These are phyloP conservation scores for Phytophthora pistaciae DNA, from an alignment of 352 stramenopile genomes.

Conservation along the genomic window DNA sequence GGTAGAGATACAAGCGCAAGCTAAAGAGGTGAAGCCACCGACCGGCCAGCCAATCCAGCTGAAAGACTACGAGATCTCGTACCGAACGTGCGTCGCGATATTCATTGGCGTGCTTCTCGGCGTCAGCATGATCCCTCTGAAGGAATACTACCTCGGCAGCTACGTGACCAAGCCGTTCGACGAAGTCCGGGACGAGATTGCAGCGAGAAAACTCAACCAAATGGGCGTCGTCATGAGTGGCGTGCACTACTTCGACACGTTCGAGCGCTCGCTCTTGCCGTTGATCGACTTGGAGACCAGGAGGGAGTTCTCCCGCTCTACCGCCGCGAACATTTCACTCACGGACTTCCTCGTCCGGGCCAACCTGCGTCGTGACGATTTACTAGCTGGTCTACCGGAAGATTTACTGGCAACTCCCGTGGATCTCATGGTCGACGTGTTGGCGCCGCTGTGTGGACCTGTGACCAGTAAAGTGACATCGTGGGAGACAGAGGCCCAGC, in stretches of 20 bases:
- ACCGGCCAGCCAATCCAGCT: not conserved
- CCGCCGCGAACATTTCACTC: slow-evolving; percentile 18
- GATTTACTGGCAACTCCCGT: slow-evolving; percentile 27
- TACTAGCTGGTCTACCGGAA: slow-evolving; percentile 32
- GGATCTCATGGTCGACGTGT: slow-evolving; percentile 47
- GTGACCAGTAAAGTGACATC: slow-evolving; percentile 10
- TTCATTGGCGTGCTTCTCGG: slow-evolving; percentile 22
- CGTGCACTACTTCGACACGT: slow-evolving; percentile 50
- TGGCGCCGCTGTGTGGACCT: slow-evolving; percentile 44
- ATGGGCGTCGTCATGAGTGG: slow-evolving; percentile 41
- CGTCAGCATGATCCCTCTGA: slow-evolving; percentile 42
- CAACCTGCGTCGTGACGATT: slow-evolving; percentile 33
- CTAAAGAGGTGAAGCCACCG: too few relatives aligned
- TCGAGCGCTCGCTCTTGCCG: slow-evolving; percentile 30
- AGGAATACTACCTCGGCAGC: slow-evolving; percentile 52
- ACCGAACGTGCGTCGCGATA: slow-evolving; percentile 28
- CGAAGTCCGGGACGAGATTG: slow-evolving; percentile 47
- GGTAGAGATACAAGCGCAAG: slow-evolving; percentile 8
- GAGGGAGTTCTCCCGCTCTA: slow-evolving; percentile 18
- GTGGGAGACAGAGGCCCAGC: slow-evolving; percentile 33
- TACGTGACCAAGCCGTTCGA: slow-evolving; percentile 53
- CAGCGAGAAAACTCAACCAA: slow-evolving; percentile 39
- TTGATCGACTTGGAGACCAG: slow-evolving; percentile 36
- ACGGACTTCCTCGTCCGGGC: slow-evolving; percentile 47
- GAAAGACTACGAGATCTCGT: slow-evolving; percentile 36